These are phyloP conservation scores for Aristolochia californica DNA, from an alignment of 164 flowering plant species.

Conservation along the genomic window DNA sequence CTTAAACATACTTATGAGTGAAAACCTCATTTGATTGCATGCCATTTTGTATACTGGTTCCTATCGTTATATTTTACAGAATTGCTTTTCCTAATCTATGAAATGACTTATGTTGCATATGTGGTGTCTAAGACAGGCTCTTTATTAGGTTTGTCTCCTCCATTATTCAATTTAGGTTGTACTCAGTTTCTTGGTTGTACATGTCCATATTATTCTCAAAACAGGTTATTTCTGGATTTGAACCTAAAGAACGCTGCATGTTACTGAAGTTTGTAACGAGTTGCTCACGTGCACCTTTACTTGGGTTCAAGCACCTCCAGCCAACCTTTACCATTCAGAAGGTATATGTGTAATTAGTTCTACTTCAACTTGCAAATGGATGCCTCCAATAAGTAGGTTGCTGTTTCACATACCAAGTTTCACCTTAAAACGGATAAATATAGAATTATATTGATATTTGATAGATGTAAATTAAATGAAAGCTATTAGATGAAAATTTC, in stretches of 20 bases:
- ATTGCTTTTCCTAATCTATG: background rate
- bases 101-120: background rate
- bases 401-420: background rate
- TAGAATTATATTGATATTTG: too few relatives aligned
- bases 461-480: too few relatives aligned
- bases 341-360: constrained; percentile 25
- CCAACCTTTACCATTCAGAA: constrained; percentile 93
- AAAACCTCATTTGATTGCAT: too few relatives aligned
- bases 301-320: constrained; percentile 95
- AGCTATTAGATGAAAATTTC: too few relatives aligned
- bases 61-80: too few relatives aligned
- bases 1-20: too few relatives aligned
- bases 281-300: constrained; percentile 93
- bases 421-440: background rate
- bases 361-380: background rate
- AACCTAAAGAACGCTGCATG: constrained; percentile 82
- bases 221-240: constrained; percentile 72
- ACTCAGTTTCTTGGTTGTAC: background rate
- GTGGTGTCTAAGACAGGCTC: too few relatives aligned
- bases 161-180: background rate
- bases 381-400: too few relatives aligned
- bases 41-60: too few relatives aligned
- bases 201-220: background rate
- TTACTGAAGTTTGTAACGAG: constrained; percentile 95
- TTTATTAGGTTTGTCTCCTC: background rate